Evolutionary conservation across 2,329 filamentous ascomycete species (phyloP), one percentile per base, ranked within the genome.

Genomic region (Penicillium digitatum): DNA sequence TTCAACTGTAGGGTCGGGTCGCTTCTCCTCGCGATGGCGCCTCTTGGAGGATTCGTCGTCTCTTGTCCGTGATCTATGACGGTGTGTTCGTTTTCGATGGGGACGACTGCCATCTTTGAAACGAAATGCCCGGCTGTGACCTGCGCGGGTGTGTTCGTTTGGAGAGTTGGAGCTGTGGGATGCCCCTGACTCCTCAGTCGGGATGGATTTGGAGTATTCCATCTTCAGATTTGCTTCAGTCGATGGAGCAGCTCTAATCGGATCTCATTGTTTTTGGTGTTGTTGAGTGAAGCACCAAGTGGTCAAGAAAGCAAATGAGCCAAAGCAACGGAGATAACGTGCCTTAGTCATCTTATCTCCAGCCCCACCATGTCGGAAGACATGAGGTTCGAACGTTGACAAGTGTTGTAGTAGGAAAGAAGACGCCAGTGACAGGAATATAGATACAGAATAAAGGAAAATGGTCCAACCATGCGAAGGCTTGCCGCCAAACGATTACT

Each of bases 21-120:
- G 5, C 32, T 49, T 39, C 18, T 60, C 56, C 11, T 62, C 60
- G 55, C 60, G 68, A 56, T 60, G 66, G 10, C 54, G 54, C 1
- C 67, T 66, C 48, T 71, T 72, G 16, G 61, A 59, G 24, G 60
- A 57, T 34, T 32, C 16, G 26, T 9, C 5, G 6, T 49, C 51
- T 35, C 18, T n/a, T 2, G 29, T 31, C 37, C 59, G 62, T 11
- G 47, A 34, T 14, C 29, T n/a, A 12, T 49, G 46, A 8, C 37
- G 20, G 18, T 48, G 50, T 7, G 38, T 45, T 12, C 42, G 38
- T 10, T 40, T 40, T n/a, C 54, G 48, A 26, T 62, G 63, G 43
- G 65, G 67, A 16, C 56, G 52, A 39, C 18, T 50, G 5, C 27
- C 22, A 5, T 50, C 37, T 37, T 65, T 65, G 47, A 65, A 64